phyloP scores from a whole-genome alignment of 768 basidiomycete genomes.

The Coprinopsis sp. region DNA sequence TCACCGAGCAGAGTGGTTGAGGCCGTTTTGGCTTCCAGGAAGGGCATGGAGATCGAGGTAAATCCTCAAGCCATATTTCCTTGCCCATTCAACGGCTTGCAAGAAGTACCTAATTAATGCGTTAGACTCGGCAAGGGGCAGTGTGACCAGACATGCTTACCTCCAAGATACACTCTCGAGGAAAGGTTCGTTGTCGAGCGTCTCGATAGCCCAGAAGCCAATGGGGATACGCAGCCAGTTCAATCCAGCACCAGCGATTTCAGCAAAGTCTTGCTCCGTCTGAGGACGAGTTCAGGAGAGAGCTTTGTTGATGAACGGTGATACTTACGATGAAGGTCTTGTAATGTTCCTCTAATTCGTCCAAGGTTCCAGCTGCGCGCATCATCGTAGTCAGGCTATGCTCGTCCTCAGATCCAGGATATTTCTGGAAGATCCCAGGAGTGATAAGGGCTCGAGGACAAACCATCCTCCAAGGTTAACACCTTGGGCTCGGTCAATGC shows the following conservation, averaged over 20 bases:
- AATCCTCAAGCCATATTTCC: conserved; percentile 87
- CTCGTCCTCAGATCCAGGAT: conserved; percentile 55
- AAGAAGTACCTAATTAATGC: conserved; percentile 76
- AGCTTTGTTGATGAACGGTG: background rate
- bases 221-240: conserved; percentile 82
- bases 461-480: conserved; percentile 76
- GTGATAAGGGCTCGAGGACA: conserved; percentile 75
- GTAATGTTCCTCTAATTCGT: conserved; percentile 67
- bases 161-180: conserved; percentile 72
- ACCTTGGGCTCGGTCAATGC: conserved; percentile 50
- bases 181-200: conserved; percentile 72
- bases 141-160: conserved; percentile 27
- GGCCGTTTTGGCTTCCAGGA: conserved; percentile 77
- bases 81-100: conserved; percentile 71
- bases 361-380: conserved; percentile 52
- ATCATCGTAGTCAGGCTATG: conserved; percentile 64
- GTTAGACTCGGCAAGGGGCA: conserved; percentile 29
- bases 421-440: conserved; percentile 59
- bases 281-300: conserved; percentile 20
- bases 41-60: conserved; percentile 75
- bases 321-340: conserved; percentile 71
- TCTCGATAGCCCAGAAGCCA: conserved; percentile 84
- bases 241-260: conserved; percentile 80
- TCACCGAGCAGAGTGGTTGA: conserved; percentile 55
- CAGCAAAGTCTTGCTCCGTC: conserved; percentile 84